These are phyloP conservation scores for Calonectria montana DNA, from an alignment of 2,329 filamentous ascomycete species.

Conservation along the genomic window DNA sequence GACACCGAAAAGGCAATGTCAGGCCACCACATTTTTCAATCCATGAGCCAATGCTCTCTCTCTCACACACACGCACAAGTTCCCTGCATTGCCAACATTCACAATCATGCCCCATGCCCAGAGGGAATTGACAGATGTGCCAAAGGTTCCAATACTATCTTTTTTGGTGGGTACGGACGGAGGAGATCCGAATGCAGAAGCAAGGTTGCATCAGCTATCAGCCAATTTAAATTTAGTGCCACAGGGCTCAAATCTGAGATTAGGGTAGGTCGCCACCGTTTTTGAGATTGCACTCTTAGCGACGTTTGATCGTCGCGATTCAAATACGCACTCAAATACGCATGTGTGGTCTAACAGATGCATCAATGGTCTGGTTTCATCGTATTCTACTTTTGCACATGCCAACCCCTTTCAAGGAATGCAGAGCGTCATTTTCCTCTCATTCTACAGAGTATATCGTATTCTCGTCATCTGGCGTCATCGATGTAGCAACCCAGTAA, in stretches of 20 bases:
- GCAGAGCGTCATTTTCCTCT: too few species aligned
- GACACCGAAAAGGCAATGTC: neutral
- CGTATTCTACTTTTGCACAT: neutral
- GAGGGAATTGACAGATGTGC: neutral
- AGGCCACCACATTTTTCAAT: neutral
- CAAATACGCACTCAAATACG: neutral
- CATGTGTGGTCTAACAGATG: neutral
- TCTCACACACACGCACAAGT: neutral
- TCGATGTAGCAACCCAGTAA: neutral
- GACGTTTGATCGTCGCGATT: neutral
- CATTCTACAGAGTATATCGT: neutral
- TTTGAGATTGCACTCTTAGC: neutral
- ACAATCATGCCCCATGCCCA: neutral
- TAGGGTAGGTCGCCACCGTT: neutral
- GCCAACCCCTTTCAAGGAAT: neutral
- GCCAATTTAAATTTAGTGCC: neutral
- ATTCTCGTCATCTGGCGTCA: neutral
- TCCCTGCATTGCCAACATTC: neutral
- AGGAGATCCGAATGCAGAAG: neutral
- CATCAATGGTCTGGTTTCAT: neutral
- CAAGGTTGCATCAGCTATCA: neutral
- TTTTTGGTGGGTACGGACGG: neutral
- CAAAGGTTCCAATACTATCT: neutral
- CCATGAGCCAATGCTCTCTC: neutral
- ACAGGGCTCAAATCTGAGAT: constrained; percentile 1